Evolutionary conservation across 2,329 filamentous ascomycete species (phyloP).

Genomic region (Raffaelea ambrosiae): DNA sequence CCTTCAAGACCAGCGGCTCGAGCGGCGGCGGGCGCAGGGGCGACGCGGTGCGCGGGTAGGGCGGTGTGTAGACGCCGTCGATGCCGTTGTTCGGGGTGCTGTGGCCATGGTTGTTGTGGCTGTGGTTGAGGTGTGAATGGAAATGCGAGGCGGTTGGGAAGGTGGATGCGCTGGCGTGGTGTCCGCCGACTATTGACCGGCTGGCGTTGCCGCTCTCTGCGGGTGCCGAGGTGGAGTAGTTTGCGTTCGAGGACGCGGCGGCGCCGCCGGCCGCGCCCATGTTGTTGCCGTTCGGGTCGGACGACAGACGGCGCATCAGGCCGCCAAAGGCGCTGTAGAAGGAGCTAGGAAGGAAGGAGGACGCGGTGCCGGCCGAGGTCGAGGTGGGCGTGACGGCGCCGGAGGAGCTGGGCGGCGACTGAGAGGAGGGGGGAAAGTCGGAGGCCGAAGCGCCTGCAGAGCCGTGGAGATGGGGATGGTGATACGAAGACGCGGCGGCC

Average conservation of each 20-base stretch:
- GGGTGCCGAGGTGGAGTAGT: no score
- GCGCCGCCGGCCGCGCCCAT: slow-evolving; percentile 19
- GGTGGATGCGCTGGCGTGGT: slow-evolving; percentile 1
- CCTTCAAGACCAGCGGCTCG: slow-evolving; percentile 65
- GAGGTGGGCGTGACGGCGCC: slow-evolving; percentile 13
- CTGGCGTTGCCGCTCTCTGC: background rate
- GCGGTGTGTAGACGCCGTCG: slow-evolving; percentile 28
- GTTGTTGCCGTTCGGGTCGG: slow-evolving; percentile 23
- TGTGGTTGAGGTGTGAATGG: background rate
- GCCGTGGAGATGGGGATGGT: background rate
- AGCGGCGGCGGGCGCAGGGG: slow-evolving; percentile 85
- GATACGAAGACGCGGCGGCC: background rate
- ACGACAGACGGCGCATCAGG: slow-evolving; percentile 59
- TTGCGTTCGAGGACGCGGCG: slow-evolving; percentile 10
- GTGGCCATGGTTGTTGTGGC: slow-evolving; percentile 9
- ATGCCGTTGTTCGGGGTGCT: slow-evolving; percentile 9
- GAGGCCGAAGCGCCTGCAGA: background rate
- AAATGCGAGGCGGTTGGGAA: slow-evolving; percentile 1
- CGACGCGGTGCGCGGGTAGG: slow-evolving; percentile 51
- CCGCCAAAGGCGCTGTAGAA: slow-evolving; percentile 45
- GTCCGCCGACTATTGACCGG: slow-evolving; percentile 1
- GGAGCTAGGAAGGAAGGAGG: slow-evolving; percentile 22
- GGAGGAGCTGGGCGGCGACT: slow-evolving; percentile 8
- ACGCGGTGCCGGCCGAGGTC: slow-evolving; percentile 18
- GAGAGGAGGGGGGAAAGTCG: slow-evolving; percentile 1